Evolutionary conservation across 2,329 filamentous ascomycete species (phyloP).

Genomic region (Xylariaceae sp.): DNA sequence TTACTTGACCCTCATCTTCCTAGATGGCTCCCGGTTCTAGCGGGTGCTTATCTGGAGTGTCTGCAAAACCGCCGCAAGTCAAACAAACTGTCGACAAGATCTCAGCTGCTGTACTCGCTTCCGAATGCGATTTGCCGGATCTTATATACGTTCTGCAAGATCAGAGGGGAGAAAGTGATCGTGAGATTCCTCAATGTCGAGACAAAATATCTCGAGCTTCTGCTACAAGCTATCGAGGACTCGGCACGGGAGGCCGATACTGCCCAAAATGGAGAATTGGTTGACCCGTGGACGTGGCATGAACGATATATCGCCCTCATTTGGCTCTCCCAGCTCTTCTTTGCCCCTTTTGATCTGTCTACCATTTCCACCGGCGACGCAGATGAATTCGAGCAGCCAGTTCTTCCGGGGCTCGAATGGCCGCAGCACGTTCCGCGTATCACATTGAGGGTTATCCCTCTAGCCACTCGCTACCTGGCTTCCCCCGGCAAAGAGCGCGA

Average conservation of each 20-base stretch:
- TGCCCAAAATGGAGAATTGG: conserved; percentile 10
- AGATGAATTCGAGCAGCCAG: conserved; percentile 40
- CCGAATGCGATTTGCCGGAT: conserved; percentile 70
- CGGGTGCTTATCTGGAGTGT: conserved; percentile 68
- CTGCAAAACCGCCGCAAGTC: conserved; percentile 43
- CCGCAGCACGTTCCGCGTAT: conserved; percentile 61
- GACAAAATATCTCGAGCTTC: conserved; percentile 72
- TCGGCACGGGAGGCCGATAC: conserved; percentile 35
- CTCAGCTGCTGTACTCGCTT: conserved; percentile 48
- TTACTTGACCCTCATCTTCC: conserved; percentile 81
- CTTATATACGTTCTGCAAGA: conserved; percentile 88
- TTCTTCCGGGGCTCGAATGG: conserved; percentile 47
- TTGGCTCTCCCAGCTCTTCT: conserved; percentile 77
- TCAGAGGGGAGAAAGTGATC: conserved; percentile 88
- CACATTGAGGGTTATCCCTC: conserved; percentile 60
- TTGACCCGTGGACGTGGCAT: conserved; percentile 63
- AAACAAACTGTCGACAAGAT: conserved; percentile 35
- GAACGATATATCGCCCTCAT: conserved; percentile 81
- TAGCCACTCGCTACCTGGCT: conserved; percentile 66
- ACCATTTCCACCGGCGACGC: conserved; percentile 66
- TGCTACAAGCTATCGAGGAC: conserved; percentile 69
- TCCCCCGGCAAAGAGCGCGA: conserved; percentile 82
- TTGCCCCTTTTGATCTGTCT: conserved; percentile 84
- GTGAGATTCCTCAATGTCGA: conserved; percentile 88
- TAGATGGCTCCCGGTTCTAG: conserved; percentile 66